Evolutionary conservation across 2,329 filamentous ascomycete species (phyloP).

Genomic region (Pseudopyrenochaeta lycopersici): DNA sequence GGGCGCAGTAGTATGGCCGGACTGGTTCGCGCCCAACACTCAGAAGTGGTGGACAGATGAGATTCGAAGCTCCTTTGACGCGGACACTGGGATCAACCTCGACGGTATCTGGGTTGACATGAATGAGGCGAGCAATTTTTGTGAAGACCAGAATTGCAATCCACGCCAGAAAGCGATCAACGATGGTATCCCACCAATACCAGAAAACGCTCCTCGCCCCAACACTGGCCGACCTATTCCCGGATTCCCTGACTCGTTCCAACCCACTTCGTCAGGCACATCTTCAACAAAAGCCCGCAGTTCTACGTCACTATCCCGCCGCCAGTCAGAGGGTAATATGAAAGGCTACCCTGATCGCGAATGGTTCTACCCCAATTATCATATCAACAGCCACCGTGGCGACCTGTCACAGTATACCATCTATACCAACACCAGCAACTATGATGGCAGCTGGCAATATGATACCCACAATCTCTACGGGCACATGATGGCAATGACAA

Average conservation of each 20-base stretch:
- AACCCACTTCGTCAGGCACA: slow-evolving; percentile 56
- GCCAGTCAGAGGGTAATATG: slow-evolving; percentile 51
- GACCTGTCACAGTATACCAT: slow-evolving; percentile 60
- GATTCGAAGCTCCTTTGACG: slow-evolving; percentile 71
- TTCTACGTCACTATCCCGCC: slow-evolving; percentile 11
- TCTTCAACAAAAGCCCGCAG: slow-evolving; percentile 14
- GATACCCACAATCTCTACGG: slow-evolving; percentile 83
- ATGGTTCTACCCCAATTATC: slow-evolving; percentile 70
- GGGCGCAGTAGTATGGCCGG: slow-evolving; percentile 75
- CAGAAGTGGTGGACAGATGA: slow-evolving; percentile 75
- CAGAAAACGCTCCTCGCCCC: slow-evolving; percentile 62
- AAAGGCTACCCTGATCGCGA: slow-evolving; percentile 70
- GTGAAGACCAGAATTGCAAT: slow-evolving; percentile 56
- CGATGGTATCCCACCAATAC: slow-evolving; percentile 65
- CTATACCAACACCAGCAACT: slow-evolving; percentile 72
- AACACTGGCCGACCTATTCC: slow-evolving; percentile 70
- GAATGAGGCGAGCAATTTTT: slow-evolving; percentile 53
- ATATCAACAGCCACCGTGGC: slow-evolving; percentile 69
- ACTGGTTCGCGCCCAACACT: slow-evolving; percentile 76
- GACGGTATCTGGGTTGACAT: slow-evolving; percentile 72
- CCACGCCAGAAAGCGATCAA: slow-evolving; percentile 48
- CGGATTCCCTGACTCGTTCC: slow-evolving; percentile 74
- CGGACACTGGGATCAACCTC: slow-evolving; percentile 73
- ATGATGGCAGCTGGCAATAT: slow-evolving; percentile 73
- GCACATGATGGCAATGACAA: slow-evolving; percentile 75